phyloP scores from a whole-genome alignment of 345 rosid genomes.

The Eutrema yunnanense region DNA sequence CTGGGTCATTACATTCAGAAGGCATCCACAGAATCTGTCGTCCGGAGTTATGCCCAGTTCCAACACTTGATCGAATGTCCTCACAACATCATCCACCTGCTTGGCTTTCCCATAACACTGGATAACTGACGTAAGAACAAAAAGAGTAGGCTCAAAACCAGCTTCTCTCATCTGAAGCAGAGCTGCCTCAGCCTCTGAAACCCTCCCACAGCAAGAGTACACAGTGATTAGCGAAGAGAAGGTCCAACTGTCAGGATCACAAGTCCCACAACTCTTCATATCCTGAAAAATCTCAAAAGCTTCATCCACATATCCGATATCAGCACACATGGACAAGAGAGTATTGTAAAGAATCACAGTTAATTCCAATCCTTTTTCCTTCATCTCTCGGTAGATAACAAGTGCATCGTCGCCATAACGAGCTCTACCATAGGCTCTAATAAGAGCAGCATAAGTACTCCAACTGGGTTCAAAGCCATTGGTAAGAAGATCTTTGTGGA shows the following conservation, averaged over 20 bases:
- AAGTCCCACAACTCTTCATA: conserved; percentile 51
- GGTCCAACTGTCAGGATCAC: conserved; percentile 88
- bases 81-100: conserved; percentile 67
- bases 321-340: conserved; percentile 85
- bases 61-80: conserved; percentile 44
- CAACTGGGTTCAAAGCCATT: conserved; percentile 58
- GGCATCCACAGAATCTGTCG: conserved; percentile 79
- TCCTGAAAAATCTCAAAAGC: conserved; percentile 66
- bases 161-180: conserved; percentile 72
- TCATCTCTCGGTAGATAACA: conserved; percentile 65
- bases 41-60: conserved; percentile 70
- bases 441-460: conserved; percentile 60
- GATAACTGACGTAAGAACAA: conserved; percentile 76
- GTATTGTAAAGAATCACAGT: conserved; percentile 71
- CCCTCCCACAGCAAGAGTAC: conserved; percentile 68
- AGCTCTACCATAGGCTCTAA: conserved; percentile 79
- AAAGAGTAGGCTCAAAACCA: conserved; percentile 76
- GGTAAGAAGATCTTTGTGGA: conserved; percentile 60
- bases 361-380: conserved; percentile 57
- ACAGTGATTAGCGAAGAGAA: conserved; percentile 83
- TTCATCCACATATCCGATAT: conserved; percentile 61
- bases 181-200: conserved; percentile 71
- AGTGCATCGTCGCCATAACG: conserved; percentile 78
- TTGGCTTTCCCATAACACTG: conserved; percentile 94
- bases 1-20: conserved; percentile 80